These are phyloP conservation scores for Fusarium proliferatum DNA, from an alignment of 2,329 filamentous ascomycete genomes.

Conservation along the genomic window DNA sequence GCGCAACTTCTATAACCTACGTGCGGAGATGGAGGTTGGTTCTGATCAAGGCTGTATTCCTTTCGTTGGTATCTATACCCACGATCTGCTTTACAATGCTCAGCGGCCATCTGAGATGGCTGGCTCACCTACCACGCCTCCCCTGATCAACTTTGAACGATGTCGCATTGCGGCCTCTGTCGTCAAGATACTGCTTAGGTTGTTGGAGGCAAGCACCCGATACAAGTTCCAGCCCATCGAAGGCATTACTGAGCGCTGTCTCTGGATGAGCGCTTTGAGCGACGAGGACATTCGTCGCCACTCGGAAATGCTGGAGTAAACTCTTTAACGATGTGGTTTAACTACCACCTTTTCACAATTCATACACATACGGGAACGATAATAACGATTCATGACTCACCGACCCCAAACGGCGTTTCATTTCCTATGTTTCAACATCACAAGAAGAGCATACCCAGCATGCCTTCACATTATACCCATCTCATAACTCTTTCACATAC, in stretches of 20 bases:
- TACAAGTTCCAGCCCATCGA: conserved; percentile 81
- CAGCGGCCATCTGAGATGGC: conserved; percentile 82
- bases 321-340: background rate
- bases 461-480: conserved; percentile 35
- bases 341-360: background rate
- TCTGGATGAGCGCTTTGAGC: conserved; percentile 84
- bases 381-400: conserved; percentile 39
- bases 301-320: conserved; percentile 61
- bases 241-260: conserved; percentile 80
- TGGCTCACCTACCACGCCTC: conserved; percentile 72
- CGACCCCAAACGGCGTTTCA: conserved; percentile 31
- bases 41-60: conserved; percentile 81
- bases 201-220: conserved; percentile 81
- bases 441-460: conserved; percentile 34
- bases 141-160: conserved; percentile 84
- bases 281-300: conserved; percentile 77
- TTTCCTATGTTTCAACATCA: conserved; percentile 34
- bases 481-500: conserved; percentile 12
- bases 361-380: conserved; percentile 18
- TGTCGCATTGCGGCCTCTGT: conserved; percentile 80
- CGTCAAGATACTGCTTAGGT: conserved; percentile 80
- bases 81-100: conserved; percentile 84
- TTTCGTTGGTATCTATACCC: conserved; percentile 85
- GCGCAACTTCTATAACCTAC: conserved; percentile 80
- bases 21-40: conserved; percentile 80